Percentiles rank a stretch among this genome's conserved stretches.
phyloP scores from a whole-genome alignment of 257 asterid genomes.

The Fraxinus americana region DNA sequence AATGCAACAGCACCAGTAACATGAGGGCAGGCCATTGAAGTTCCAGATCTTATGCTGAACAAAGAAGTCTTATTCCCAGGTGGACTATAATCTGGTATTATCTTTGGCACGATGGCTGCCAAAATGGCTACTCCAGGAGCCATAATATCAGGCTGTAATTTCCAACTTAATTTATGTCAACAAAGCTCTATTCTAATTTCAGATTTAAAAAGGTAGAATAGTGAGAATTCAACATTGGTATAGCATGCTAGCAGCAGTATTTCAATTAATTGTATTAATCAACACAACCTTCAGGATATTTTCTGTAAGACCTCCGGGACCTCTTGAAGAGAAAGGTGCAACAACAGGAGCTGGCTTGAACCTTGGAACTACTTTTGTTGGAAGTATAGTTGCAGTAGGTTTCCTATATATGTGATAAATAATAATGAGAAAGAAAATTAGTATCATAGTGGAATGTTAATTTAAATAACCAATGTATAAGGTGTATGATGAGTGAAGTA shows the following conservation, averaged over 20 bases:
- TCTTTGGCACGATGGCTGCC: conserved; percentile 51
- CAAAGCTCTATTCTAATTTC: too few species aligned
- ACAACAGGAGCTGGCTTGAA: conserved; percentile 67
- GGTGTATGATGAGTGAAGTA: too few species aligned
- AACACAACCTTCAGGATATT: conserved; percentile 68
- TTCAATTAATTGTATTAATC: too few species aligned
- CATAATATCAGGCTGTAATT: conserved; percentile 66
- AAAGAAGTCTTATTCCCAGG: conserved; percentile 46
- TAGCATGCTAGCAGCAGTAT: too few species aligned
- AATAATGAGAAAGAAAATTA: not conserved
- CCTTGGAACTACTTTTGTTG: conserved; percentile 39
- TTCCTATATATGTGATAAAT: conserved; percentile 33
- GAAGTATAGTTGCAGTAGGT: conserved; percentile 62
- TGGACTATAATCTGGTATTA: conserved; percentile 30
- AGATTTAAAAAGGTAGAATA: not conserved
- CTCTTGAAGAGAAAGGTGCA: conserved; percentile 74
- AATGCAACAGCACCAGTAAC: conserved; percentile 72
- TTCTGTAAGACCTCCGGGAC: conserved; percentile 60
- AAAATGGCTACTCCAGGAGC: conserved; percentile 81
- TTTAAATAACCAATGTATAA: too few species aligned
- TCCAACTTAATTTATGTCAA: not conserved
- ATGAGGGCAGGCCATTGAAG: conserved; percentile 92
- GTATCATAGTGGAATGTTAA: not conserved
- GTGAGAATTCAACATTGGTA: too few species aligned
- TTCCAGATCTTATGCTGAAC: conserved; percentile 62